phyloP scores from a whole-genome alignment of 169 alveolate genomes.

The Eimeria praecox region DNA sequence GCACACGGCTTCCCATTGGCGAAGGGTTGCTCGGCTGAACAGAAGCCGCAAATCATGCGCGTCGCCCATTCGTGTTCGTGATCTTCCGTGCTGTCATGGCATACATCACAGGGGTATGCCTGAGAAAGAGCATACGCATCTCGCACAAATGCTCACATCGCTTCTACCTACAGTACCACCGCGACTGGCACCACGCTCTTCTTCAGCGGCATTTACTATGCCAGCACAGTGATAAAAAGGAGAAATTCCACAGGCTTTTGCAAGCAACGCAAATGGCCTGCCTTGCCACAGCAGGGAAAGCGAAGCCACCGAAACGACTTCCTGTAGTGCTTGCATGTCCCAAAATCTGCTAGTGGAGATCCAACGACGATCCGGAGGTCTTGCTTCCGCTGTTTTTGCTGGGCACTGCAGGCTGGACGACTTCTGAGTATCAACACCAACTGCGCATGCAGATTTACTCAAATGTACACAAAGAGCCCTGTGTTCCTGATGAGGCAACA shows the following conservation, averaged over 20 bases:
- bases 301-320: slow-evolving; percentile 94
- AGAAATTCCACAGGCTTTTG: not conserved
- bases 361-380: slow-evolving; percentile 84
- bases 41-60: slow-evolving; percentile 92
- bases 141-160: not conserved
- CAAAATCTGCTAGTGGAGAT: slow-evolving; percentile 90
- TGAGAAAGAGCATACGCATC: slow-evolving; percentile 4
- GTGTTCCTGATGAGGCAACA: not conserved
- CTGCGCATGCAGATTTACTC: not conserved
- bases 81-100: slow-evolving; percentile 91
- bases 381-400: slow-evolving; percentile 60
- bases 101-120: slow-evolving; percentile 92
- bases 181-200: not conserved
- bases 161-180: not conserved
- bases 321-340: slow-evolving; percentile 93
- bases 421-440: not conserved
- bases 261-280: not conserved
- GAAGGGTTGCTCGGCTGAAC: slow-evolving; percentile 88
- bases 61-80: slow-evolving; percentile 91
- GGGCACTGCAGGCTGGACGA: slow-evolving; percentile 5
- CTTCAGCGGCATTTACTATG: not conserved
- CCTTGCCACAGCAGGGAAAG: slow-evolving; percentile 94
- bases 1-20: slow-evolving; percentile 78
- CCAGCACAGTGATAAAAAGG: not conserved
- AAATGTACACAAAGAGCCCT: not conserved